A percentile compares a stretch with the other conserved stretches of the same genome.
Evolutionary conservation across 331 rosid species (phyloP).

Genomic region (Telfairia occidentalis): DNA sequence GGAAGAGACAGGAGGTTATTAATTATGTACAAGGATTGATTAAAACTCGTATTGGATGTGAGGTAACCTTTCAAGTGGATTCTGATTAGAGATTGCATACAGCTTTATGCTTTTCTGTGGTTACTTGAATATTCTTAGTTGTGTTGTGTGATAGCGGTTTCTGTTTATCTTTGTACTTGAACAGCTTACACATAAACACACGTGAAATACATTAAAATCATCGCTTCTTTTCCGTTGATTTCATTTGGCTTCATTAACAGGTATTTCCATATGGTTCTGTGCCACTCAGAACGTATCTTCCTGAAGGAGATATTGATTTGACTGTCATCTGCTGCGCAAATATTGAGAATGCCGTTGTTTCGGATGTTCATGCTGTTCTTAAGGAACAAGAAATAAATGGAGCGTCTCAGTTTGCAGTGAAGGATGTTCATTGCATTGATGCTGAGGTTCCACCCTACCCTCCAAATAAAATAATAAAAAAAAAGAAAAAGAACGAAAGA

Average conservation of each 20-base stretch:
- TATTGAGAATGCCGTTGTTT: constrained; percentile 59
- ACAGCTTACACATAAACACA: neutral
- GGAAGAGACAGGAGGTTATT: constrained; percentile 43
- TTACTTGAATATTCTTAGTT: neutral
- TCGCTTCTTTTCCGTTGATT: neutral
- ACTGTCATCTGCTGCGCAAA: constrained; percentile 55
- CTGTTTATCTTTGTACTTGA: neutral
- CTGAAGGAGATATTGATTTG: constrained; percentile 91
- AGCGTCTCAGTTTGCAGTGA: constrained; percentile 58
- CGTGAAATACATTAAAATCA: neutral
- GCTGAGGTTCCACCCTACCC: constrained; percentile 55
- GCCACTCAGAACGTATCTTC: constrained; percentile 81
- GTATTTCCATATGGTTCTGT: constrained; percentile 88
- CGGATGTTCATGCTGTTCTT: constrained; percentile 52
- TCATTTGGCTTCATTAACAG: constrained; percentile 22
- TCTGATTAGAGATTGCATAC: neutral
- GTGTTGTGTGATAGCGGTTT: neutral
- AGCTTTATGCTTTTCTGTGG: neutral
- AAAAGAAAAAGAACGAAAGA: neutral
- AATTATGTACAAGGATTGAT: constrained; percentile 49
- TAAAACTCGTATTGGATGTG: constrained; percentile 30
- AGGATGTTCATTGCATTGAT: constrained; percentile 79
- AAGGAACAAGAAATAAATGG: constrained; percentile 42
- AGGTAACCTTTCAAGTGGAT: constrained; percentile 29
- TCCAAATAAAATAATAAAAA: neutral